Base-by-base conservation (phyloP, 306 rosid genomes). In the Trifolium dubium region DNA sequence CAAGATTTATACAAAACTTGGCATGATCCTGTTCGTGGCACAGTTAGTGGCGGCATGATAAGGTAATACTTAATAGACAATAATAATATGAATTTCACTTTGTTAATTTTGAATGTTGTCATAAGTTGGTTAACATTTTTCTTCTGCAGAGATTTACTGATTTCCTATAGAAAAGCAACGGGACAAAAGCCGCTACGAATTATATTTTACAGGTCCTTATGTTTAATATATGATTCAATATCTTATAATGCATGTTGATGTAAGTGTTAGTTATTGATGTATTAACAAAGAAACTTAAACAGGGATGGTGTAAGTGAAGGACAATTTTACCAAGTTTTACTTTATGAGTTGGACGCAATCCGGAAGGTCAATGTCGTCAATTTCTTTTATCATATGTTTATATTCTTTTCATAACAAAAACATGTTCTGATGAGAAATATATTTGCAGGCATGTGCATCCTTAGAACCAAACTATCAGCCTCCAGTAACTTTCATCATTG, bases 251-350 rank as follows among this genome's bases (percentile, higher is more conserved):
- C 67, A 6, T 66, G 28, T 35, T 62, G 67, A 32, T 44, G 39
- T 2, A 44, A 28, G 23, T 44, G 18, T 28, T 60, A 17, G 44
- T 58, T 8, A 58, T 13, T 31, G 37, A 31, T 37, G 60, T 72
- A 9, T 12, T 80, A 69, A 80, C 15, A 5, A 67, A 5, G 40
- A 8, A 2, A 60, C 60, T 47, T 64, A 77, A 28, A 68, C 82
- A 93, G 98, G 94, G 98, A 93, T 71, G 98, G 98, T 18, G 98
- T 93, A 28, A 93, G 98, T 37, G 98, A 93, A 65, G 98, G 98
- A 2, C 98, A 93, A 73, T 93, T 93, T 80, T 91, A 93, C 77
- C 98, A 93, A 76, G 98, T 93, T 81, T 83, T 93, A 80, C 85
- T 93, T 17, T 88, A 88, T 65, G 98, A 93, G 77, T 87, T 93